Percentiles rank a stretch among this genome's conserved stretches.
Conservation (phyloP, 164 flowering plant species). For the Echeveria elegans region DNA sequence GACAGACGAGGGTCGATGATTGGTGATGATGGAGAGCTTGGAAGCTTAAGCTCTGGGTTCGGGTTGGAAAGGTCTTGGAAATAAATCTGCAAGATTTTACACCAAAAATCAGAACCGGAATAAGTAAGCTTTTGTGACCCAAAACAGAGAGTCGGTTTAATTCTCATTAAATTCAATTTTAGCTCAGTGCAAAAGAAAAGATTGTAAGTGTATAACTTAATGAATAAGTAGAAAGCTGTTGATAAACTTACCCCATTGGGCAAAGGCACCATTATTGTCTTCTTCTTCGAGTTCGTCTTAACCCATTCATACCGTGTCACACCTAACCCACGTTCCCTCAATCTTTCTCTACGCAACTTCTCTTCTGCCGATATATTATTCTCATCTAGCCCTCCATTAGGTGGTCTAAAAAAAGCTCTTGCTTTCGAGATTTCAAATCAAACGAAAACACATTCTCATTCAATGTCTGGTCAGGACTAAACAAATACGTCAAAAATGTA, state of each 20-base stretch:
- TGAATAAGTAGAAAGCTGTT: background rate
- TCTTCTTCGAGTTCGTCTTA: slow-evolving; percentile 45
- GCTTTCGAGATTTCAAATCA: slow-evolving; percentile 42
- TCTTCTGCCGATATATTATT: slow-evolving; percentile 76
- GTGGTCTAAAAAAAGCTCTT: slow-evolving; percentile 70
- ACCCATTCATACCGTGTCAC: slow-evolving; percentile 96
- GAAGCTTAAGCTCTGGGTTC: slow-evolving; percentile 58
- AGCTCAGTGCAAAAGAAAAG: too few species aligned
- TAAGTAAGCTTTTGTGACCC: background rate
- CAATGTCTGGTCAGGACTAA: slow-evolving; percentile 65
- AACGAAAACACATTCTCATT: slow-evolving; percentile 59
- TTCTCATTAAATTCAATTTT: too few species aligned
- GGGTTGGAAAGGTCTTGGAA: slow-evolving; percentile 44
- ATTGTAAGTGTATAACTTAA: background rate
- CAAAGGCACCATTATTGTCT: slow-evolving; percentile 75
- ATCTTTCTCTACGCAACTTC: slow-evolving; percentile 82
- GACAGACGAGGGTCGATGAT: slow-evolving; percentile 87
- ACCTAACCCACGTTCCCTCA: slow-evolving; percentile 84
- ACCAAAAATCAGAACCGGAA: background rate
- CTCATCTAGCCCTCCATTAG: slow-evolving; percentile 89
- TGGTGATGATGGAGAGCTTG: slow-evolving; percentile 56
- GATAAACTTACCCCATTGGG: slow-evolving; percentile 75
- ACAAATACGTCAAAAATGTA: slow-evolving; percentile 48
- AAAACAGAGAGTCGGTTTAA: background rate
- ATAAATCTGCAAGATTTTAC: slow-evolving; percentile 51